Conservation (phyloP, 495 filamentous ascomycete genomes). For the Staphylotrichum longicolle region DNA sequence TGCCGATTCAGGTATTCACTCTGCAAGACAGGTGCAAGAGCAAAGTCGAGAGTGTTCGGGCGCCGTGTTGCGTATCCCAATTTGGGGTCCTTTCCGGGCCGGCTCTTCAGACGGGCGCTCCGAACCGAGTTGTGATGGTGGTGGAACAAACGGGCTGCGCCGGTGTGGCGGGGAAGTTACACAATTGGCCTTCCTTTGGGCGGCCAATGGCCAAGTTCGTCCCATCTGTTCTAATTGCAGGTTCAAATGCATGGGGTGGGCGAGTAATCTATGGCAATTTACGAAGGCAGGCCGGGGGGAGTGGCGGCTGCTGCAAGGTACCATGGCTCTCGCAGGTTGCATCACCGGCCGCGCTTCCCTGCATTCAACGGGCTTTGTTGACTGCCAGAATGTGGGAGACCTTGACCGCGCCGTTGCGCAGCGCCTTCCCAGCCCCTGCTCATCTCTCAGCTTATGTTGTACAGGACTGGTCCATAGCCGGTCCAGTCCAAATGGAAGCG, state of each 20-base stretch:
- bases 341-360: neutral
- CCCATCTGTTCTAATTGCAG: slow-evolving; percentile 2
- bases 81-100: neutral
- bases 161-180: slow-evolving; percentile 7
- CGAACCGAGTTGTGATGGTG: neutral
- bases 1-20: too few species aligned
- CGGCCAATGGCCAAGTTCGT: neutral
- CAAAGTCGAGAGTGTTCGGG: too few species aligned
- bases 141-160: slow-evolving; percentile 3
- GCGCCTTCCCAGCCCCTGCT: neutral
- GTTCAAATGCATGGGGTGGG: neutral
- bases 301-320: slow-evolving; percentile 22
- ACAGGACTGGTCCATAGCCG: neutral
- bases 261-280: slow-evolving; percentile 3
- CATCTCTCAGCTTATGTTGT: neutral
- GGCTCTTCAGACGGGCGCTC: neutral
- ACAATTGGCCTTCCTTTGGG: neutral
- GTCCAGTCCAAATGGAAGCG: too few species aligned
- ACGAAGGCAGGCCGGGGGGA: neutral
- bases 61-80: too few species aligned
- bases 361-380: slow-evolving; percentile 5
- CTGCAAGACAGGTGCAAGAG: too few species aligned
- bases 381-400: neutral
- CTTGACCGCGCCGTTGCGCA: neutral
- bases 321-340: slow-evolving; percentile 5